A percentile compares a stretch with the other conserved stretches of the same genome.
These are phyloP conservation scores for Yarrowia alimentaria DNA, from an alignment of 805 yeast genomes.

Conservation along the genomic window DNA sequence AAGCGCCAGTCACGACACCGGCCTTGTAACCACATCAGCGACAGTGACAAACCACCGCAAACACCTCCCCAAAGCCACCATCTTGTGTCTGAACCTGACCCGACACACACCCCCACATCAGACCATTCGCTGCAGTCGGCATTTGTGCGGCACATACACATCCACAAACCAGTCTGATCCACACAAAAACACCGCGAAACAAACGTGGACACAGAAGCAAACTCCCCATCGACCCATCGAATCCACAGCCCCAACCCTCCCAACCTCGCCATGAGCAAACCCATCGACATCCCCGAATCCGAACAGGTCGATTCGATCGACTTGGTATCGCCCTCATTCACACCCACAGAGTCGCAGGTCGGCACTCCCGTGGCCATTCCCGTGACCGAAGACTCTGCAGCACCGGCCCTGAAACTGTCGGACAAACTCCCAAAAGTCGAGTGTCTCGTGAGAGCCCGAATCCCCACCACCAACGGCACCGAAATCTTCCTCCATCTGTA, in stretches of 20 bases:
- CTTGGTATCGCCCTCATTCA: conserved; percentile 27
- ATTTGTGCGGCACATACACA: too few species aligned
- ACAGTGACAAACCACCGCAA: too few species aligned
- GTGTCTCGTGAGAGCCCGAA: conserved; percentile 92
- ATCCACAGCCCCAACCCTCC: neutral
- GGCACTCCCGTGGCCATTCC: conserved; percentile 26
- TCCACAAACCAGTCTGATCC: too few species aligned
- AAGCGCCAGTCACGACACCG: too few species aligned
- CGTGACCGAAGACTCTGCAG: conserved; percentile 27
- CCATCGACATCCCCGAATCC: conserved; percentile 18
- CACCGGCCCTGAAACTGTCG: conserved; percentile 30
- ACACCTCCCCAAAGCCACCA: too few species aligned
- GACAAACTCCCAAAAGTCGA: conserved; percentile 65
- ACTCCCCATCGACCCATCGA: too few species aligned
- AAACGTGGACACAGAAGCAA: neutral
- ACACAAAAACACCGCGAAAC: too few species aligned
- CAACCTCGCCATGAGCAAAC: neutral
- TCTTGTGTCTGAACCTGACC: too few species aligned
- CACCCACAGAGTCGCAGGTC: conserved; percentile 25
- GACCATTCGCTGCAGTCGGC: too few species aligned
- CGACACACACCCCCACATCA: too few species aligned
- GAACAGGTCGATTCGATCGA: conserved; percentile 4
- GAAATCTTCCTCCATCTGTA: conserved; percentile 91
- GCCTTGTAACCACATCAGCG: too few species aligned
- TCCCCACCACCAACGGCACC: conserved; percentile 93